Evolutionary conservation across 495 filamentous ascomycete species (phyloP), one percentile per base, ranked within the genome.

Genomic region (Xylaria longipes): DNA sequence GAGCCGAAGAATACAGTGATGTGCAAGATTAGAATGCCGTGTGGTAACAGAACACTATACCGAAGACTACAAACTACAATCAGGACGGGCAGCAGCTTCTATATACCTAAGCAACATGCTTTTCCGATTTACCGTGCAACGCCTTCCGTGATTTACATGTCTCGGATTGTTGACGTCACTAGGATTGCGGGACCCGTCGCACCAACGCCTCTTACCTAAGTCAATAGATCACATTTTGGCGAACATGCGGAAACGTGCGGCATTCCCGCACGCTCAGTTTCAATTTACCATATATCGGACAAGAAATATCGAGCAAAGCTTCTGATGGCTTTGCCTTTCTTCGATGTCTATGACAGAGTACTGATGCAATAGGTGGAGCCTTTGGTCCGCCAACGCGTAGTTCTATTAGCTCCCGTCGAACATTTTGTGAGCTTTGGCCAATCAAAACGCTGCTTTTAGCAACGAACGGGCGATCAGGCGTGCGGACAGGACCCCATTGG

Each of bases 311-410:
- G 37, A 12, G 20, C 5, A 11, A 27, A n/a, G 25, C 2, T 48
- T 48, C 41, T 65, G 41, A 65, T 48, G 25, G 25, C 61, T 31
- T 46, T 65, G 27, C 61, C 8, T 33, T 48, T 65, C 17, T 25
- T 65, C 41, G 41, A 65, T 65, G 27, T 56, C 22, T 15, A 68
- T 57, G 65, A 56, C 37, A 14, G 37, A 29, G 29, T 68, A 29
- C 22, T 66, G 64, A 66, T 57, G 46, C 50, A 56, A 54, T 57
- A 7, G 33, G 8, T 5, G 46, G 64, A 52, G 45, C 17, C 20
- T 56, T 20, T 1, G 0, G 33, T 68, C 65, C 61, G 61, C 61
- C 48, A 48, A 20, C 17, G n/a, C 25, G 27, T 33, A 12, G 27
- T 17, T 7, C 25, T 5, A 56, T 17, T 56, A 50, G 46, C n/a